Evolutionary conservation across 495 filamentous ascomycete species (phyloP).

Genomic region (Neurospora sp.): DNA sequence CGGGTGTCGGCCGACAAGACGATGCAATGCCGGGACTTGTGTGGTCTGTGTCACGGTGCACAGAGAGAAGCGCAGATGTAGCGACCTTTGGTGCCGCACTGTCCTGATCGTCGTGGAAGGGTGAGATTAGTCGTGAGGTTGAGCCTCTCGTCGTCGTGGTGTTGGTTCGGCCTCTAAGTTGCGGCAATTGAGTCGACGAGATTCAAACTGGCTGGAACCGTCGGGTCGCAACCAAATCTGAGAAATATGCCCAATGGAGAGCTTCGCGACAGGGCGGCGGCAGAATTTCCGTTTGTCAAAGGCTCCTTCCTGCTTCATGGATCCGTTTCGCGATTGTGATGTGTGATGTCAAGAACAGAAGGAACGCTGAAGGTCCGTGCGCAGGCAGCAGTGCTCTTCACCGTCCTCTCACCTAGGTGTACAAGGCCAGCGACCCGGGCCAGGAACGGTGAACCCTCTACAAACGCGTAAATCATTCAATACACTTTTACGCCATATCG

Average conservation of each 20-base stretch:
- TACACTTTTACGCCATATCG: too few relatives aligned
- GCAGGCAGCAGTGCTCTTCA: background rate
- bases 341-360: background rate
- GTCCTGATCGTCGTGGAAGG: background rate
- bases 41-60: background rate
- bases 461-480: background rate
- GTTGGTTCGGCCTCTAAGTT: background rate
- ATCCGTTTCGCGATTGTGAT: background rate
- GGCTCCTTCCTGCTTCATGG: background rate
- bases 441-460: background rate
- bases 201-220: background rate
- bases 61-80: background rate
- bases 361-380: background rate
- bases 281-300: background rate
- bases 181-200: background rate
- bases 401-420: background rate
- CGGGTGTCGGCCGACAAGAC: background rate
- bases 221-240: background rate
- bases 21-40: background rate
- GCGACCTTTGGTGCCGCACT: background rate
- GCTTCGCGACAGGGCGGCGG: background rate
- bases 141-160: background rate
- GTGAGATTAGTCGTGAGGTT: background rate
- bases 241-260: background rate
- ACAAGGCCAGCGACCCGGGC: background rate